Conservation (phyloP, 2,329 filamentous ascomycete species). For the Calonectria pseudoturangicola region DNA sequence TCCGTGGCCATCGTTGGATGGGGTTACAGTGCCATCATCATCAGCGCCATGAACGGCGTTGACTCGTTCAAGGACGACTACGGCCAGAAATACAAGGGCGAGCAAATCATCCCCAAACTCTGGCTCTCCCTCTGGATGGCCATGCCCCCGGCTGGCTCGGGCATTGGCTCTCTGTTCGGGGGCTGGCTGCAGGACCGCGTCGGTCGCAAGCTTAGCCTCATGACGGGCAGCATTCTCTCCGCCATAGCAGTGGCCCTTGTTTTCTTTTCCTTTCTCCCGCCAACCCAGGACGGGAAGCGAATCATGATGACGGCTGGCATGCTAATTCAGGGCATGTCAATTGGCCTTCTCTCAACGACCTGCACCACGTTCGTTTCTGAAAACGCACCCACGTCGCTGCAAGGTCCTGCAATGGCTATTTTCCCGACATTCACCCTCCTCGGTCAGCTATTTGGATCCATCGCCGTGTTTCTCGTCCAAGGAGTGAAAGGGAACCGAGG, state of each 20-base stretch:
- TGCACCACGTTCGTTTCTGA: constrained; percentile 63
- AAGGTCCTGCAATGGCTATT: constrained; percentile 55
- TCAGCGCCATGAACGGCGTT: constrained; percentile 54
- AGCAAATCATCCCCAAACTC: constrained; percentile 50
- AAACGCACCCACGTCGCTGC: constrained; percentile 52
- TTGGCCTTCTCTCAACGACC: constrained; percentile 53
- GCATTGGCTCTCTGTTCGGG: constrained; percentile 50
- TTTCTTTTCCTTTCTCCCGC: constrained; percentile 53
- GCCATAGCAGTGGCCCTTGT: constrained; percentile 50
- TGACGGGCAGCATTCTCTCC: constrained; percentile 52
- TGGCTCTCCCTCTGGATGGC: constrained; percentile 57
- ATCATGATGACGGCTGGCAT: constrained; percentile 53
- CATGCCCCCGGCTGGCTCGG: constrained; percentile 49
- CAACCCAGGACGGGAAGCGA: constrained; percentile 40
- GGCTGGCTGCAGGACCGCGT: constrained; percentile 56
- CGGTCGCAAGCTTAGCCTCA: constrained; percentile 52
- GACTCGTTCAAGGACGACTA: constrained; percentile 57
- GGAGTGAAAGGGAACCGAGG: constrained; percentile 40
- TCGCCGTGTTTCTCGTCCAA: constrained; percentile 51
- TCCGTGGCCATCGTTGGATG: constrained; percentile 56
- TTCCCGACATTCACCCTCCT: constrained; percentile 54
- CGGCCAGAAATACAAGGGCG: constrained; percentile 50
- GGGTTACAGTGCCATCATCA: constrained; percentile 55
- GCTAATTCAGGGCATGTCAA: constrained; percentile 53
- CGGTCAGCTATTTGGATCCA: constrained; percentile 53